These are phyloP conservation scores for Saccharomycopsis javanensis DNA, from an alignment of 805 yeast genomes.

Conservation along the genomic window DNA sequence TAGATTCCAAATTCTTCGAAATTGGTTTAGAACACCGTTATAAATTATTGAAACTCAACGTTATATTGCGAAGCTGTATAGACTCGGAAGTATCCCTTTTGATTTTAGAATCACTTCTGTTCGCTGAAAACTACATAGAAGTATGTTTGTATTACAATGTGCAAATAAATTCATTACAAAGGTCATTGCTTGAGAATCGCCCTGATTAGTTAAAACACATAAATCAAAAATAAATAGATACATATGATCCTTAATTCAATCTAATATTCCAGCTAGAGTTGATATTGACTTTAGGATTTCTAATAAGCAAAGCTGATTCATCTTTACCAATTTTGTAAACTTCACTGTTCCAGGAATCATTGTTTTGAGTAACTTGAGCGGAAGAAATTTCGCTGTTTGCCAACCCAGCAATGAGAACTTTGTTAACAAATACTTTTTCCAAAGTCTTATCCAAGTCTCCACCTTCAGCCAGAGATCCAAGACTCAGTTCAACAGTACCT, in stretches of 20 bases:
- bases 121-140: not conserved
- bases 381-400: slow-evolving; percentile 14
- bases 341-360: slow-evolving; percentile 29
- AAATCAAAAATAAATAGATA: not conserved
- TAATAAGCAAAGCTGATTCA: slow-evolving; percentile 27
- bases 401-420: slow-evolving; percentile 40
- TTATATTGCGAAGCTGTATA: not conserved
- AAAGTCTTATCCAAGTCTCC: slow-evolving; percentile 22
- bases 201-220: not conserved
- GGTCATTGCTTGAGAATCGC: not conserved
- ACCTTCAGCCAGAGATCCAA: slow-evolving; percentile 20
- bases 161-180: not conserved
- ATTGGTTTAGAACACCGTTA: not conserved
- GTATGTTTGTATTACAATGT: not conserved
- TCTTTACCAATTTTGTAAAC: slow-evolving; percentile 20
- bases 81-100: not conserved
- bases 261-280: slow-evolving; percentile 39
- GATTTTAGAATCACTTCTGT: not conserved
- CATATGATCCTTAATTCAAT: slow-evolving; percentile 17
- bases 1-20: not conserved
- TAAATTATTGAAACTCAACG: not conserved
- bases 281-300: slow-evolving; percentile 42
- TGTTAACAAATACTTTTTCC: slow-evolving; percentile 41
- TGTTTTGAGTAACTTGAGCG: slow-evolving; percentile 31
- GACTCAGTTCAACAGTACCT: slow-evolving; percentile 20